Conservation (phyloP, 2,329 filamentous ascomycete species). For the Trichoderma aggressivum region DNA sequence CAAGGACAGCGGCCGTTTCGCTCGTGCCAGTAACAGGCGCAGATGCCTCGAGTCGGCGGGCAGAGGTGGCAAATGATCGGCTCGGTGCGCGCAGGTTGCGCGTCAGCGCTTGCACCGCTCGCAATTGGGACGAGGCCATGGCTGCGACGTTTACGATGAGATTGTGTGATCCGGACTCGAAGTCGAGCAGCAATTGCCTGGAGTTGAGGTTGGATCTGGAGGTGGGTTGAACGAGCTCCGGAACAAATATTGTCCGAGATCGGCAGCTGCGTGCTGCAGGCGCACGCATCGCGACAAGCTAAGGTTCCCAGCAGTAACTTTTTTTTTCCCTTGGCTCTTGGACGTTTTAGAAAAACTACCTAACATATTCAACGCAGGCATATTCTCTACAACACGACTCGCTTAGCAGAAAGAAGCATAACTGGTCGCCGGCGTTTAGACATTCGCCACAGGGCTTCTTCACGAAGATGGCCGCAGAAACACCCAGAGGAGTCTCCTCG, state of each 20-base stretch:
- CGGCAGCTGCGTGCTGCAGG: neutral
- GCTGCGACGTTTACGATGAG: conserved; percentile 22
- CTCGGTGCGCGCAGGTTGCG: conserved; percentile 43
- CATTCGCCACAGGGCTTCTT: neutral
- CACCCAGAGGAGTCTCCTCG: conserved; percentile 71
- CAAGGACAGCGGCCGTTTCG: conserved; percentile 43
- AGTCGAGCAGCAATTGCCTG: neutral
- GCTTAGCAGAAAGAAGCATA: neutral
- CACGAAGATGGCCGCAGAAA: conserved; percentile 46
- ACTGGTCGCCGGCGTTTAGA: neutral
- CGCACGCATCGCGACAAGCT: neutral
- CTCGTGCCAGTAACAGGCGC: conserved; percentile 37
- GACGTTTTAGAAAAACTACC: neutral
- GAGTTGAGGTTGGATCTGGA: conserved; percentile 4
- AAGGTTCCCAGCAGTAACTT: neutral
- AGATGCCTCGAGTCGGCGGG: conserved; percentile 45
- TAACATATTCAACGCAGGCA: neutral
- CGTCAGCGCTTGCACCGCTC: conserved; percentile 42
- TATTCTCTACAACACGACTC: neutral
- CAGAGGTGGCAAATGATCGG: conserved; percentile 48
- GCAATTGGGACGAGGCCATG: conserved; percentile 47
- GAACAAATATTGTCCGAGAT: conserved; percentile 15
- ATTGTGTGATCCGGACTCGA: conserved; percentile 13
- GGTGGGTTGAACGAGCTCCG: neutral
- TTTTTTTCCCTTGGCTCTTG: neutral